Conservation (phyloP, 768 basidiomycete genomes). For the Suillus subaureus region DNA sequence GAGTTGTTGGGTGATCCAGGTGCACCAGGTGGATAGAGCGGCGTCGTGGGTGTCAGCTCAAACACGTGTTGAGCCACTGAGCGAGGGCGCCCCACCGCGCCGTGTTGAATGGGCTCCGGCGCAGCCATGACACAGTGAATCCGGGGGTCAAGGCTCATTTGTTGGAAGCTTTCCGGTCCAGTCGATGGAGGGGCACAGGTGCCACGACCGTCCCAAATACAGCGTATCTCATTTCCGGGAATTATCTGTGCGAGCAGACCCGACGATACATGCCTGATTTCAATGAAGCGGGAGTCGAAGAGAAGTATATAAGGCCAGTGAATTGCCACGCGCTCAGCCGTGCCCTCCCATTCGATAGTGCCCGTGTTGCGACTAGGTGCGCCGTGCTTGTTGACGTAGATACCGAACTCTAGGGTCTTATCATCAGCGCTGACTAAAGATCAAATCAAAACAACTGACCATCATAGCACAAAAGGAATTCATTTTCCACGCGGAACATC, state of each 20-base stretch:
- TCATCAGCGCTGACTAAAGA: conserved; percentile 1
- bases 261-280: conserved; percentile 82
- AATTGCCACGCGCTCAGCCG: conserved; percentile 84
- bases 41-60: conserved; percentile 59
- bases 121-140: conserved; percentile 88
- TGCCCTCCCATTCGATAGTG: conserved; percentile 94
- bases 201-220: conserved; percentile 88
- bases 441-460: conserved; percentile 46
- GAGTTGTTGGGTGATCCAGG: conserved; percentile 55
- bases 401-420: conserved; percentile 70
- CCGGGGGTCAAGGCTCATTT: conserved; percentile 70
- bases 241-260: conserved; percentile 84
- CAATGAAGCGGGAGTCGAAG: conserved; percentile 89
- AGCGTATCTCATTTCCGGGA: conserved; percentile 77
- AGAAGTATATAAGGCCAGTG: conserved; percentile 88
- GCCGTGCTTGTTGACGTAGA: conserved; percentile 93
- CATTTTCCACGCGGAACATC: conserved; percentile 89
- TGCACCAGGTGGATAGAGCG: conserved; percentile 39
- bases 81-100: conserved; percentile 42
- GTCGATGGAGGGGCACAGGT: conserved; percentile 28
- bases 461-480: conserved; percentile 89
- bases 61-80: conserved; percentile 73
- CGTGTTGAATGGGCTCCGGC: conserved; percentile 39
- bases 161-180: conserved; percentile 35
- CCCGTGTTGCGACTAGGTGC: conserved; percentile 70